These are phyloP conservation scores for Monilinia vaccinii-corymbosi DNA, from an alignment of 2,329 filamentous ascomycete genomes.

Conservation along the genomic window DNA sequence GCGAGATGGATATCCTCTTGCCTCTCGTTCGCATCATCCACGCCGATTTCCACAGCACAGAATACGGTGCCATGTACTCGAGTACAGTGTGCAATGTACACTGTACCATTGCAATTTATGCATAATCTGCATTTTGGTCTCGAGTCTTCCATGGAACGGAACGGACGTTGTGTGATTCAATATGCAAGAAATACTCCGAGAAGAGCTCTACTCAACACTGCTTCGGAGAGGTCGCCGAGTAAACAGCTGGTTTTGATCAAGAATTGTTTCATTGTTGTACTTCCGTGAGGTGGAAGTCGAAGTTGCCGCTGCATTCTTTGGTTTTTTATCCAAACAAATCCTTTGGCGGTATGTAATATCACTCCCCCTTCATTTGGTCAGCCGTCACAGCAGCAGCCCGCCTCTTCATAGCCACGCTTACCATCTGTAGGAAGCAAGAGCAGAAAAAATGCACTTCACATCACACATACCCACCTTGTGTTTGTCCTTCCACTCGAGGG, in stretches of 20 bases:
- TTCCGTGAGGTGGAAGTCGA: not conserved
- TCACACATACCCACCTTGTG: not conserved
- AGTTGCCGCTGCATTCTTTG: not conserved
- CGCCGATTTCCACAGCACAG: not conserved
- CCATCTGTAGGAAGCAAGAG: not conserved
- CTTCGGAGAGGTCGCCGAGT: not conserved
- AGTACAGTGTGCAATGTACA: too few species aligned
- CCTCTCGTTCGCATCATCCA: not conserved
- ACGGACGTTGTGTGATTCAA: conserved; percentile 1
- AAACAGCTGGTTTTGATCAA: not conserved
- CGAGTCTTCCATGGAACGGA: conserved; percentile 5
- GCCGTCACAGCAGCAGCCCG: not conserved
- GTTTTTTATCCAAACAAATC: not conserved
- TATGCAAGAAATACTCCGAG: not conserved
- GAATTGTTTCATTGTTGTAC: not conserved
- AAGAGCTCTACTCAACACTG: not conserved
- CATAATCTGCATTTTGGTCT: not conserved
- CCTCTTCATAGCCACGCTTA: not conserved
- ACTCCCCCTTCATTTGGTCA: not conserved
- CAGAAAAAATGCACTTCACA: not conserved
- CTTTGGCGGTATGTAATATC: not conserved
- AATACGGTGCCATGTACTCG: too few species aligned
- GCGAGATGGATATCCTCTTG: not conserved
- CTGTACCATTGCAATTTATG: not conserved
- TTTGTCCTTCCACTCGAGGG: not conserved